Conservation (phyloP, 257 asterid genomes). For the Fraxinus cuspidata region DNA sequence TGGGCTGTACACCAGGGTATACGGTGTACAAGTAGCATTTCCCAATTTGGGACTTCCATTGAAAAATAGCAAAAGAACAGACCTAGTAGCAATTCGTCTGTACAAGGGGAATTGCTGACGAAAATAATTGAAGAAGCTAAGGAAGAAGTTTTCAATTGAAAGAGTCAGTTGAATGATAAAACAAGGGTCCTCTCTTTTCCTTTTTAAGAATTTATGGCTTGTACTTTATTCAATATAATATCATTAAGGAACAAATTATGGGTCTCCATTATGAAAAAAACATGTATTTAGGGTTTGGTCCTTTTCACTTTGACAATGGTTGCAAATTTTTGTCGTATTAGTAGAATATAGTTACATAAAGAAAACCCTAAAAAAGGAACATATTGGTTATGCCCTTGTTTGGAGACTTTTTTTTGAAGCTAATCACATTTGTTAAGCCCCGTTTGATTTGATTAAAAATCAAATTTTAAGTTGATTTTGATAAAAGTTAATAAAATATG, state of each 20-base stretch:
- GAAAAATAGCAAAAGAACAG: too few relatives aligned
- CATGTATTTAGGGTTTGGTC: slow-evolving; percentile 37
- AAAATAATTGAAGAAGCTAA: slow-evolving; percentile 45
- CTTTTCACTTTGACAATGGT: slow-evolving; percentile 34
- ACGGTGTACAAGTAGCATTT: too few relatives aligned
- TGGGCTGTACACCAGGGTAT: too few relatives aligned
- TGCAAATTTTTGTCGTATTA: not conserved
- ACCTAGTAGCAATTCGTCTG: too few relatives aligned
- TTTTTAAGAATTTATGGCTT: slow-evolving; percentile 28
- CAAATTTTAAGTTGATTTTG: too few relatives aligned
- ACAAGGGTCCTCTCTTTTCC: slow-evolving; percentile 32
- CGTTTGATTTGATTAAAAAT: too few relatives aligned
- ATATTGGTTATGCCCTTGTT: not conserved
- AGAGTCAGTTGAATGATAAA: slow-evolving; percentile 31
- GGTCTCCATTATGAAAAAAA: slow-evolving; percentile 26
- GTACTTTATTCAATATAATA: slow-evolving; percentile 27
- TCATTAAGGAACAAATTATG: slow-evolving; percentile 48
- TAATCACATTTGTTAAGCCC: not conserved
- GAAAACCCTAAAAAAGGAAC: slow-evolving; percentile 28
- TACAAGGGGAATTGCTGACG: not conserved
- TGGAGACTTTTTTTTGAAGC: not conserved
- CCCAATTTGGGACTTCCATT: too few relatives aligned
- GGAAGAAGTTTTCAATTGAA: slow-evolving; percentile 30
- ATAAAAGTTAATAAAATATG: too few relatives aligned
- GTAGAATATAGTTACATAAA: slow-evolving; percentile 18